Evolutionary conservation across 1,139 yeast species (phyloP), one percentile per base, ranked within the genome.

Genomic region (Casaregolazyma suthepensis): DNA sequence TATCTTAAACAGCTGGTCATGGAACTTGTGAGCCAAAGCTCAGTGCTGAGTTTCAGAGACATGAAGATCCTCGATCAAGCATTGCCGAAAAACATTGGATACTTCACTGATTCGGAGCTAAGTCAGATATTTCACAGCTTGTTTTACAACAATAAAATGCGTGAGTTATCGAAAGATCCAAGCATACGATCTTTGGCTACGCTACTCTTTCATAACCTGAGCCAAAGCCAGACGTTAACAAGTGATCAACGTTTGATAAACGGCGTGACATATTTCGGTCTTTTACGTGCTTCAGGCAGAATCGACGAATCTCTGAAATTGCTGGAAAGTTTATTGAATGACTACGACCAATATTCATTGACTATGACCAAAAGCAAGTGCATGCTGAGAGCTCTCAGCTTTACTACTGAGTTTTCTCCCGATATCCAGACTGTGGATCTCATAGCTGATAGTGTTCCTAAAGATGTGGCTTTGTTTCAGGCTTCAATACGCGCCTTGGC

Each of bases 251-350:
- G 47, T 5, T 9, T 49, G 17, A 19, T 43, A 5, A 43, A 49
- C 22, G 52, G 52, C 15, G 15, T 49, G 13, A 31, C 37, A 1
- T 49, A 49, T 37, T 49, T 49, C 35, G 52, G 52, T 17, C 44
- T 49, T 17, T 12, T 49, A 20, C 43, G 52, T n/a, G 52, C 48
- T 5, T 46, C 46, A 18, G 46, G 44, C 2, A 35, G 38, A 13
- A 37, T 43, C 12, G 52, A 49, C 3, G 52, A 49, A 29, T 49
- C 52, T 19, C 10, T 19, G n/a, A 35, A 43, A 20, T 9, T 49
- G 23, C 43, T 49, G 29, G 44, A 20, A 10, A 22, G 38, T 18
- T 31, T 49, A 43, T 23, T 49, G 42, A 37, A 29, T 9, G 44
- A 49, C 22, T 47, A 47, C 12, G 50, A 47, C 7, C 45, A 38